A percentile compares a stretch with the other conserved stretches of the same genome.
Conservation (phyloP, 2,329 filamentous ascomycete genomes). For the Phyllosticta citrichinensis region DNA sequence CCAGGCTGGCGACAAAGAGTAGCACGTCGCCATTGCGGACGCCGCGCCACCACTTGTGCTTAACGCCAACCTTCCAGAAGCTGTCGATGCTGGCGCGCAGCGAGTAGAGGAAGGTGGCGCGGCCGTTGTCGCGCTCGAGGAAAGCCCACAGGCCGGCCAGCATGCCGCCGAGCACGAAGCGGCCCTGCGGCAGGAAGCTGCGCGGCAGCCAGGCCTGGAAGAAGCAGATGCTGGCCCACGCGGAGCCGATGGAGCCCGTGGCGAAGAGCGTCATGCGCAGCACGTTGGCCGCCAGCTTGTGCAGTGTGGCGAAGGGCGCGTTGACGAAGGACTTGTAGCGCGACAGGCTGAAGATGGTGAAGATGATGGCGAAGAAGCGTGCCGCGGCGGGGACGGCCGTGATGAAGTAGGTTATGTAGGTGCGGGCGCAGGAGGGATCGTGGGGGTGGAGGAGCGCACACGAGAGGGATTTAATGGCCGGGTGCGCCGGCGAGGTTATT, state of each 20-base stretch:
- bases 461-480: slow-evolving; percentile 72
- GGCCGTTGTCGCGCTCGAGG: slow-evolving; percentile 49
- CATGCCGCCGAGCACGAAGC: slow-evolving; percentile 85
- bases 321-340: slow-evolving; percentile 58
- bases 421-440: slow-evolving; percentile 79
- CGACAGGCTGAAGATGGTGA: slow-evolving; percentile 60
- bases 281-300: slow-evolving; percentile 55
- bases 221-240: slow-evolving; percentile 83
- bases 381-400: slow-evolving; percentile 69
- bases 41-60: slow-evolving; percentile 78
- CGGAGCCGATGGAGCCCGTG: slow-evolving; percentile 72
- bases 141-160: slow-evolving; percentile 78
- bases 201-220: slow-evolving; percentile 73
- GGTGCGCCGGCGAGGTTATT: slow-evolving; percentile 75
- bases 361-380: slow-evolving; percentile 67
- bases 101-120: slow-evolving; percentile 69
- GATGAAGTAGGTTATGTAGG: slow-evolving; percentile 80
- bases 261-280: slow-evolving; percentile 68
- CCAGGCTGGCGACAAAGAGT: slow-evolving; percentile 71
- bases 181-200: slow-evolving; percentile 64
- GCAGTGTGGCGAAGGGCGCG: slow-evolving; percentile 57
- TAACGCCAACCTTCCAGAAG: slow-evolving; percentile 87
- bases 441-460: slow-evolving; percentile 83
- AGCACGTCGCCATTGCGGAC: slow-evolving; percentile 74
- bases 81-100: slow-evolving; percentile 70